These are phyloP conservation scores for Cicer bijugum DNA, from an alignment of 306 rosid species.

Conservation along the genomic window DNA sequence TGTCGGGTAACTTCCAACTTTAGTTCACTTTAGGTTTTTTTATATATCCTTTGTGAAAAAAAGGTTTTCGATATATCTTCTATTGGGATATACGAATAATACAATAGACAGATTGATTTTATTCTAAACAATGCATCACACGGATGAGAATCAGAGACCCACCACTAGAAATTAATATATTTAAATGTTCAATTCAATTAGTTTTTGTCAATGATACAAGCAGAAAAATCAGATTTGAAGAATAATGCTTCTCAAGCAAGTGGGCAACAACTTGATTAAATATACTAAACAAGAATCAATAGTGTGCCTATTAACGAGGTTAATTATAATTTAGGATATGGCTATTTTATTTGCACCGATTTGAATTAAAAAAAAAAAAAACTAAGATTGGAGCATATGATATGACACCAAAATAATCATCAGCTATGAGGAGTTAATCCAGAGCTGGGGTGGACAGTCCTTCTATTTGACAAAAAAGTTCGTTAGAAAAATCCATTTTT, in stretches of 20 bases:
- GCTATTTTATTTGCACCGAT: too few relatives aligned
- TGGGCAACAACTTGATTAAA: constrained; percentile 22
- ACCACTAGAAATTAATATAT: constrained; percentile 30
- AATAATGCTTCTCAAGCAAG: constrained; percentile 24
- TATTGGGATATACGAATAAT: neutral
- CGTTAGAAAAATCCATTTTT: too few relatives aligned
- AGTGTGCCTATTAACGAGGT: constrained; percentile 20
- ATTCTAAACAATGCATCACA: constrained; percentile 55
- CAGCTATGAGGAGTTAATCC: too few relatives aligned
- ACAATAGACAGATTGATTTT: constrained; percentile 42
- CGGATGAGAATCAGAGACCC: constrained; percentile 52
- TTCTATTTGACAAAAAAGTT: too few relatives aligned
- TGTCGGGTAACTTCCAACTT: constrained; percentile 15
- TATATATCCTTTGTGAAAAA: too few relatives aligned
- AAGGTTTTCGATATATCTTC: constrained; percentile 10
- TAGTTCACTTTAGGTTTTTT: constrained; percentile 6
- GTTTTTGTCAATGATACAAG: constrained; percentile 16
- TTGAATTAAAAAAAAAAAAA: neutral
- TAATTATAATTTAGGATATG: neutral
- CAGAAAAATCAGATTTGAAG: neutral
- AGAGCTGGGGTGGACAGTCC: too few relatives aligned
- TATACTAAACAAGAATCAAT: constrained; percentile 26
- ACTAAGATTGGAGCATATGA: too few relatives aligned
- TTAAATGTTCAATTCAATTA: constrained; percentile 10
- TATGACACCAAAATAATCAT: too few relatives aligned